Evolutionary conservation across 106 monocot species (phyloP).

Genomic region (Vanilla planifolia): DNA sequence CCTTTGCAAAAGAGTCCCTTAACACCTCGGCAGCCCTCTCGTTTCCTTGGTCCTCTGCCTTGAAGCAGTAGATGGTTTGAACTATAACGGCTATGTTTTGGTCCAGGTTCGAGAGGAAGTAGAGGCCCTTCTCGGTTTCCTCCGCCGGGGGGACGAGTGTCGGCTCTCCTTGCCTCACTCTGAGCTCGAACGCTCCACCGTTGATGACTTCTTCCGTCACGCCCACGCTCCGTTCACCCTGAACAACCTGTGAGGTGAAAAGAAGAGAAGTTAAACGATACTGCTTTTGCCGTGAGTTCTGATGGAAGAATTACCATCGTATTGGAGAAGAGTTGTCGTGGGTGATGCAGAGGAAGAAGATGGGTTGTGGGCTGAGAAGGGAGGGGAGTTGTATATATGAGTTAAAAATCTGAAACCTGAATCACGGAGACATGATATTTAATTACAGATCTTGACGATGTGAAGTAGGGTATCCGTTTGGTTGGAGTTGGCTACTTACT

Average conservation of each 20-base stretch:
- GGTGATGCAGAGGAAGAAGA: too few relatives aligned
- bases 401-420: too few relatives aligned
- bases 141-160: slow-evolving; percentile 38
- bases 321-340: too few relatives aligned
- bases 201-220: slow-evolving; percentile 1
- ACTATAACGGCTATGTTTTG: slow-evolving; percentile 84
- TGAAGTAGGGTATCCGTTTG: too few relatives aligned
- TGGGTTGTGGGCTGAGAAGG: too few relatives aligned
- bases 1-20: slow-evolving; percentile 43
- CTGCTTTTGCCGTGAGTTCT: too few relatives aligned
- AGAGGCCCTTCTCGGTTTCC: slow-evolving; percentile 40
- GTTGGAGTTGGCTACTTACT: too few relatives aligned
- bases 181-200: slow-evolving; percentile 8
- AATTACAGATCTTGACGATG: too few relatives aligned
- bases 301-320: too few relatives aligned
- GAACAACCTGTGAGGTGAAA: slow-evolving; percentile 2
- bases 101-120: slow-evolving; percentile 82
- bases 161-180: slow-evolving; percentile 33
- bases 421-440: too few relatives aligned
- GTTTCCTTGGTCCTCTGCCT: slow-evolving; percentile 18
- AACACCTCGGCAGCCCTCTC: slow-evolving; percentile 25
- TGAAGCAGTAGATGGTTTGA: slow-evolving; percentile 78
- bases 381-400: too few relatives aligned
- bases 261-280: too few relatives aligned
- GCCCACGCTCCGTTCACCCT: neutral